Percentiles rank a stretch among this genome's conserved stretches.
These are phyloP conservation scores for Diaporthe sp. DNA, from an alignment of 2,329 filamentous ascomycete species.

Conservation along the genomic window DNA sequence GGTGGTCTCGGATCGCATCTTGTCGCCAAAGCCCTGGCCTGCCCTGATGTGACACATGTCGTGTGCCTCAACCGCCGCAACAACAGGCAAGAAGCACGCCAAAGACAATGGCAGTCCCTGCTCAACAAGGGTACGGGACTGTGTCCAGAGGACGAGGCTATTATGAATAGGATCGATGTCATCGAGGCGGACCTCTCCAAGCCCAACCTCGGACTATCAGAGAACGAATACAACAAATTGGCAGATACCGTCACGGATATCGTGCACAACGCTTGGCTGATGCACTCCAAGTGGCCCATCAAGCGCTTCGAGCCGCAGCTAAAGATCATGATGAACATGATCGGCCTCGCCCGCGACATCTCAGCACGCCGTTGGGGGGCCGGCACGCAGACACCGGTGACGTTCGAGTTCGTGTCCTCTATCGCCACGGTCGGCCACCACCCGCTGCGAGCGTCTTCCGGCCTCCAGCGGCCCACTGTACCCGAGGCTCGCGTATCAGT, in stretches of 20 bases:
- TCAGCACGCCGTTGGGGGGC: not conserved
- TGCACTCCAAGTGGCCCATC: conserved; percentile 58
- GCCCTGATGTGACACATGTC: conserved; percentile 47
- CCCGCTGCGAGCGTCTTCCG: not conserved
- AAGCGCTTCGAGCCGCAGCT: conserved; percentile 59
- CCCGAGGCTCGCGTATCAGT: conserved; percentile 59
- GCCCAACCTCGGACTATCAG: conserved; percentile 57
- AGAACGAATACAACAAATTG: conserved; percentile 54
- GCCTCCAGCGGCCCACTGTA: conserved; percentile 48
- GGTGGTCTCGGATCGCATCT: conserved; percentile 57
- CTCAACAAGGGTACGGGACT: conserved; percentile 37
- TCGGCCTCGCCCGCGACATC: conserved; percentile 56
- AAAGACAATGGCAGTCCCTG: conserved; percentile 49
- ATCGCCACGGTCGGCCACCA: conserved; percentile 53
- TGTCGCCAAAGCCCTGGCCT: conserved; percentile 48
- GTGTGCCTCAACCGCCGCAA: conserved; percentile 62
- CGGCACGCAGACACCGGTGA: conserved; percentile 44
- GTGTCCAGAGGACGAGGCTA: not conserved
- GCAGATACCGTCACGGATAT: conserved; percentile 61
- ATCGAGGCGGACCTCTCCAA: conserved; percentile 58
- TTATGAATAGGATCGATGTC: conserved; percentile 54
- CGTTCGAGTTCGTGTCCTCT: conserved; percentile 60
- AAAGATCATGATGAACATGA: conserved; percentile 58
- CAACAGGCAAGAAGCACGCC: conserved; percentile 49
- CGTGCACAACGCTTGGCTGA: conserved; percentile 67